Percentiles rank a stretch among this genome's conserved stretches.
These are phyloP conservation scores for Pseudonitzschia multiseries DNA, from an alignment of 108 stramenopile species.

Conservation along the genomic window DNA sequence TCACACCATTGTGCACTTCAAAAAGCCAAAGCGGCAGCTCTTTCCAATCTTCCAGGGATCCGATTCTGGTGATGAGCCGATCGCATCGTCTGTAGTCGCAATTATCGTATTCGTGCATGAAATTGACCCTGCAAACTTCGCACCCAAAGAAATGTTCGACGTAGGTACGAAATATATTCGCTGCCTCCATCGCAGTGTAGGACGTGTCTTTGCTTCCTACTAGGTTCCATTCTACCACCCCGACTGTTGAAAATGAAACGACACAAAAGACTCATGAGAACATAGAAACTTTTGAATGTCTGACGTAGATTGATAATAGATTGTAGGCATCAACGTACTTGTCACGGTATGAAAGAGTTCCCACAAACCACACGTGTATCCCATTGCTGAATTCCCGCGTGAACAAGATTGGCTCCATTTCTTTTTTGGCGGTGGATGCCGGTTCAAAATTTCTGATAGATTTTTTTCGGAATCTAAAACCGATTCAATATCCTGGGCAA, in stretches of 20 bases:
- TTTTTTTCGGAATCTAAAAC: slow-evolving; percentile 39
- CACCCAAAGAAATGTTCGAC: slow-evolving; percentile 82
- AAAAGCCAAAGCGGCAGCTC: slow-evolving; percentile 69
- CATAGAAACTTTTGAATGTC: neutral
- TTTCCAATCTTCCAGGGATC: slow-evolving; percentile 49
- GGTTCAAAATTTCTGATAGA: slow-evolving; percentile 41
- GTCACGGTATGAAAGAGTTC: slow-evolving; percentile 79
- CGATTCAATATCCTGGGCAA: slow-evolving; percentile 52
- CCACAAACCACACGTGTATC: slow-evolving; percentile 90
- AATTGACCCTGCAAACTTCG: slow-evolving; percentile 77
- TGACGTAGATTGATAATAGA: neutral
- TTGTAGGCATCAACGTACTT: slow-evolving; percentile 1
- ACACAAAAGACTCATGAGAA: neutral
- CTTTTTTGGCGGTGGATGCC: slow-evolving; percentile 25
- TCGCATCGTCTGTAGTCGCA: slow-evolving; percentile 75
- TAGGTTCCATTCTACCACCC: slow-evolving; percentile 75
- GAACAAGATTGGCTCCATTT: slow-evolving; percentile 49
- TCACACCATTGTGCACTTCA: slow-evolving; percentile 83
- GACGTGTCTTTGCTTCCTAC: slow-evolving; percentile 14
- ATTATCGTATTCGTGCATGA: slow-evolving; percentile 62
- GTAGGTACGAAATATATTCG: slow-evolving; percentile 42
- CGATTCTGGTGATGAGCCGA: slow-evolving; percentile 45
- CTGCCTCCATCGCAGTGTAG: slow-evolving; percentile 26
- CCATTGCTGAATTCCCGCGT: slow-evolving; percentile 32
- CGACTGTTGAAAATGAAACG: slow-evolving; percentile 29